Evolutionary conservation across 1,284 basidiomycete genomes (phyloP).

Genomic region (Stereum hirsutum): DNA sequence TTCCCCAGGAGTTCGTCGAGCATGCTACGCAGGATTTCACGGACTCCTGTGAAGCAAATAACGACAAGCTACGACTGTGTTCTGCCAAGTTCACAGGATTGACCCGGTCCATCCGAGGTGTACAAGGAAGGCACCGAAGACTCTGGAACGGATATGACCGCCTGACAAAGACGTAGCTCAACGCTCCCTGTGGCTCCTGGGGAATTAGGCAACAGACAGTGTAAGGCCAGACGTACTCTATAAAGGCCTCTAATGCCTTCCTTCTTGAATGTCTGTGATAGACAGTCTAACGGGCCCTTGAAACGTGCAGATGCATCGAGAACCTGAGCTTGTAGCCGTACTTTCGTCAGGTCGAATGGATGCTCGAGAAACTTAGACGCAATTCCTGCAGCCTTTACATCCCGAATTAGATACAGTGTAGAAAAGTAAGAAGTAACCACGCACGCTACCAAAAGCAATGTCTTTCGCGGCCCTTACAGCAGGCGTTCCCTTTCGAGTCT

Average conservation of each 20-base stretch:
- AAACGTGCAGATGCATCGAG: conserved; percentile 66
- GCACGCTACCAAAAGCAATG: conserved; percentile 49
- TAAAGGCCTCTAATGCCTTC: conserved; percentile 79
- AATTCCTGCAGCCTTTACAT: conserved; percentile 63
- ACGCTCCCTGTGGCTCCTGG: no score
- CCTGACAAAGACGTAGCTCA: no score
- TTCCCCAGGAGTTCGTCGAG: no score
- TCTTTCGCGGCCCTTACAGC: conserved; percentile 38
- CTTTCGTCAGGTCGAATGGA: conserved; percentile 81
- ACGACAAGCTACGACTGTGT: no score
- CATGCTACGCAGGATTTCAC: no score
- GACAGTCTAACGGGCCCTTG: conserved; percentile 74
- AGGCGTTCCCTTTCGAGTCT: conserved; percentile 15
- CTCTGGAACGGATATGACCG: no score
- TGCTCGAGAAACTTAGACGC: conserved; percentile 79
- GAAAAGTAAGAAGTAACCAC: conserved; percentile 13
- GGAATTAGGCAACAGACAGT: conserved; percentile 1
- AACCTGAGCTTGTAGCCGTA: conserved; percentile 77
- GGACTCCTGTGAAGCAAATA: no score
- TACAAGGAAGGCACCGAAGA: no score
- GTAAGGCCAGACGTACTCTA: conserved; percentile 43
- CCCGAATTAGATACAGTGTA: conserved; percentile 1
- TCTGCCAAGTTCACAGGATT: no score
- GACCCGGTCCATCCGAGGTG: no score
- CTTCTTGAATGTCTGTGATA: conserved; percentile 65